Percentiles rank a stretch among this genome's conserved stretches.
phyloP scores from a whole-genome alignment of 495 filamentous ascomycete genomes.

The Aspergillus saccharolyticus region DNA sequence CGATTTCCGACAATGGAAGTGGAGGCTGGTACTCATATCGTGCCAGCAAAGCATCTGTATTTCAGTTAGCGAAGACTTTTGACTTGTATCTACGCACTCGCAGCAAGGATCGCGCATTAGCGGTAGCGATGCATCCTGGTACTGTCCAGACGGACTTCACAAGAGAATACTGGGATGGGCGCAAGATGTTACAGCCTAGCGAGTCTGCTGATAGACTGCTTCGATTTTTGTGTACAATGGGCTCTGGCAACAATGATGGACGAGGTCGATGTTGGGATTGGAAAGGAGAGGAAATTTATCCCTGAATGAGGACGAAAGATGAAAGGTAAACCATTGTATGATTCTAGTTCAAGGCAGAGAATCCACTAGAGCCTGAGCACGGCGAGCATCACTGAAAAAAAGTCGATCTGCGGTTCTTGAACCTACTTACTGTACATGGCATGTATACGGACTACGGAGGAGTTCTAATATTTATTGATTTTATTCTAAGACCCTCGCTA shows the following conservation, averaged over 20 bases:
- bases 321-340: no score
- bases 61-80: conserved; percentile 63
- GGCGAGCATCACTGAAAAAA: neutral
- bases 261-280: conserved; percentile 75
- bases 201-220: conserved; percentile 58
- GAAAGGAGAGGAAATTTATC: conserved; percentile 64
- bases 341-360: neutral
- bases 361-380: neutral
- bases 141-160: conserved; percentile 75
- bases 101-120: conserved; percentile 55
- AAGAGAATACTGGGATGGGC: conserved; percentile 61
- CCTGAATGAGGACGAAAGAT: conserved; percentile 33
- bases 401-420: neutral
- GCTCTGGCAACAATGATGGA: conserved; percentile 32
- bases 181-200: conserved; percentile 55
- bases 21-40: conserved; percentile 79
- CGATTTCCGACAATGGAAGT: conserved; percentile 59
- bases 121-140: conserved; percentile 73
- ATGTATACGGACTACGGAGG: no score
- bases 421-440: no score
- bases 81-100: conserved; percentile 58
- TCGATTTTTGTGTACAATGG: conserved; percentile 34
- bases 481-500: neutral
- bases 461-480: no score
- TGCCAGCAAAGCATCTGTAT: conserved; percentile 67